Percentiles rank a stretch among this genome's conserved stretches.
Evolutionary conservation across 192 early-diverging fungal genomes (phyloP).

Genomic region (Gonapodya prolifera): DNA sequence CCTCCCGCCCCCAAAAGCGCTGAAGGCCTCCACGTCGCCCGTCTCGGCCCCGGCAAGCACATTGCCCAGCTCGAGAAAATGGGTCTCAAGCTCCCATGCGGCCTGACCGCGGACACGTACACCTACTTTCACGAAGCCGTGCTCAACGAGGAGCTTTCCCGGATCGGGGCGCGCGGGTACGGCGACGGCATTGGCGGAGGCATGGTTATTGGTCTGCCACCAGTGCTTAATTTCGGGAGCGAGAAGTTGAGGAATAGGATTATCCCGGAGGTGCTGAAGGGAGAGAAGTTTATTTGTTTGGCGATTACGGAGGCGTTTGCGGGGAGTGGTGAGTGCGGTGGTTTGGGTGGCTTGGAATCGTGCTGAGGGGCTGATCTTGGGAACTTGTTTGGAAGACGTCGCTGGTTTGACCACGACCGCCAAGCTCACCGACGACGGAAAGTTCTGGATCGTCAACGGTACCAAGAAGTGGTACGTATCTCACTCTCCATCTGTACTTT

Average conservation of each 20-base stretch:
- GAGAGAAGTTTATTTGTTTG: slow-evolving; percentile 34
- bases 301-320: slow-evolving; percentile 42
- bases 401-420: too few relatives aligned
- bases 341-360: too few relatives aligned
- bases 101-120: background rate
- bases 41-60: background rate
- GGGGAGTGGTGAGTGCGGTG: too few relatives aligned
- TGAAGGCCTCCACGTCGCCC: background rate
- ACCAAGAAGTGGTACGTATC: slow-evolving; percentile 45
- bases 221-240: slow-evolving; percentile 24
- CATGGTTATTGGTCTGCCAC: slow-evolving; percentile 29
- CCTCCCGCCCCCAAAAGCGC: too few relatives aligned
- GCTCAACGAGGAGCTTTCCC: background rate
- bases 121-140: background rate
- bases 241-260: slow-evolving; percentile 28
- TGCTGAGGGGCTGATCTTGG: too few relatives aligned
- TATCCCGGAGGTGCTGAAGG: slow-evolving; percentile 22
- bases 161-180: background rate
- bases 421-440: slow-evolving; percentile 24
- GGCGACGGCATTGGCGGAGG: slow-evolving; percentile 16
- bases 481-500: too few relatives aligned
- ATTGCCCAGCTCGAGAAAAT: background rate
- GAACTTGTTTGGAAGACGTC: too few relatives aligned
- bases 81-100: slow-evolving; percentile 2
- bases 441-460: slow-evolving; percentile 41